These are phyloP conservation scores for Mycena amicta DNA, from an alignment of 768 basidiomycete species.

Conservation along the genomic window DNA sequence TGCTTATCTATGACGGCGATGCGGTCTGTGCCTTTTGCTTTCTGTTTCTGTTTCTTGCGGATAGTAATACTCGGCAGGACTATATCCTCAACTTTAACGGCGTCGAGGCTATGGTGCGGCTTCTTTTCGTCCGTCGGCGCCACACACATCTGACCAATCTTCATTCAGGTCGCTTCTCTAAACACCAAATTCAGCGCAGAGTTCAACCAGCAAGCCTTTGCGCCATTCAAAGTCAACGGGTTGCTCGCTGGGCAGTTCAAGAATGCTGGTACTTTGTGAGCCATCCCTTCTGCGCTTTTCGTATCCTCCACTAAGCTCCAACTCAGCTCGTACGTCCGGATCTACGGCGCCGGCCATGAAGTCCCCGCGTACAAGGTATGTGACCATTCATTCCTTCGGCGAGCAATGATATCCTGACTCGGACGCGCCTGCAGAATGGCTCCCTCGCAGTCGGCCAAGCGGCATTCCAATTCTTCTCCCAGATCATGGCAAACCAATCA, in stretches of 20 bases:
- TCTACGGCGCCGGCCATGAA: constrained; percentile 34
- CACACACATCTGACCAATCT: no score
- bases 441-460: constrained; percentile 26
- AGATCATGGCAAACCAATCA: constrained; percentile 26
- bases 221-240: constrained; percentile 41
- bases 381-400: no score
- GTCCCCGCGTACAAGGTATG: constrained; percentile 31
- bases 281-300: neutral
- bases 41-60: no score
- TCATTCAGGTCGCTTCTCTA: constrained; percentile 22
- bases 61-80: no score
- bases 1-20: constrained; percentile 44
- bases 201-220: constrained; percentile 34
- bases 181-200: constrained; percentile 36
- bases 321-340: constrained; percentile 39
- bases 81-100: constrained; percentile 44
- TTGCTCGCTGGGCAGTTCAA: constrained; percentile 41
- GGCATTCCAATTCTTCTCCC: constrained; percentile 26
- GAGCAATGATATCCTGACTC: neutral
- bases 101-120: constrained; percentile 44
- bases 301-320: neutral
- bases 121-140: no score
- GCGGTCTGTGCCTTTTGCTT: constrained; percentile 32
- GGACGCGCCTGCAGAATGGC: constrained; percentile 6
- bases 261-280: constrained; percentile 44